Base-by-base conservation (phyloP, 352 stramenopile species). In the Plasmopara viticola region DNA sequence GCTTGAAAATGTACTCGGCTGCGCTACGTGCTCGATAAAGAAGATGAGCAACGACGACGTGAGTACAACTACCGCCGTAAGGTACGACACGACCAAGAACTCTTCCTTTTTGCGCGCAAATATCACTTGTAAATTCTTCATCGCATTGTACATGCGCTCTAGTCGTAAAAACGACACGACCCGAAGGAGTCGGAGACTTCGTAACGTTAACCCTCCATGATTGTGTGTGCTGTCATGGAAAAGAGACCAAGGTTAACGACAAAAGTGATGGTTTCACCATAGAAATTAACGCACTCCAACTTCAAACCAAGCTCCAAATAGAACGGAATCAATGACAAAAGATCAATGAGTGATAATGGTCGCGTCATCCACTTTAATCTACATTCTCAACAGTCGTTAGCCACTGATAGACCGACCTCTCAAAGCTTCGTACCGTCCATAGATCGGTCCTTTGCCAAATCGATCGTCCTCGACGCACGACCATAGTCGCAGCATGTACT, bases 31-130 rank as follows among this genome's bases (percentile, higher is more conserved):
- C 61, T 86, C 74, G 20, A 86, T 44, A 34, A 85, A 86, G 58
- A 78, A 85, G 70, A 25, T 25, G 3, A 25, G 20, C 20, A 25
- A 25, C 6, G 75, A 82, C n/a, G 71, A 67, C 7, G 72, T 78
- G 35, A 86, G 67, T 15, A 86, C 58, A 7, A 84, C 50, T 15
- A 86, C 56, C 6, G 65, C 60, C 5, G 72, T 79, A 25, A 86
- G 59, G 44, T 85, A 86, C 41, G 70, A 64, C 20, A 86, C 70
- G 4, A 86, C 74, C 9, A 82, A 45, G 14, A 86, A 62, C 44
- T 86, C 75, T 45, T 85, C 73, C 44, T 84, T 78, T 49, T 85
- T 86, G 42, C 58, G 64, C 10, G 56, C 46, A 31, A 86, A 84
- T 31, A 86, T 75, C 5, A 65, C 58, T 35, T 65, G 66, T 0